phyloP scores from a whole-genome alignment of 2,329 filamentous ascomycete genomes.

The Aspergillus pseudoterreus region DNA sequence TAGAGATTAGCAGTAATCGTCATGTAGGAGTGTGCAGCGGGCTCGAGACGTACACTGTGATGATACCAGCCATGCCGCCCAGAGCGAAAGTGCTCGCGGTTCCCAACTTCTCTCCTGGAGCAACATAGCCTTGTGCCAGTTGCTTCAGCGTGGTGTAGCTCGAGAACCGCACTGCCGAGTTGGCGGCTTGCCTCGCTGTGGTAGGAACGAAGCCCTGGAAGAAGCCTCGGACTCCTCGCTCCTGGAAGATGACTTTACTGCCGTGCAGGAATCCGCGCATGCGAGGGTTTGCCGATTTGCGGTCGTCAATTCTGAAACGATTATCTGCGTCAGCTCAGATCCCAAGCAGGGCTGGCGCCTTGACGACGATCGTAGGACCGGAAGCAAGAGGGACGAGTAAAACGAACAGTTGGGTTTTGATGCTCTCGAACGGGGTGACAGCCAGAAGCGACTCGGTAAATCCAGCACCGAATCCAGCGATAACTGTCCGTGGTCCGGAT shows the following conservation, averaged over 20 bases:
- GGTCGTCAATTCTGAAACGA: conserved; percentile 77
- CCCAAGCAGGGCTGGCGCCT: neutral
- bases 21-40: no score
- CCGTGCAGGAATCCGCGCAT: conserved; percentile 92
- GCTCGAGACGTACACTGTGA: conserved; percentile 65
- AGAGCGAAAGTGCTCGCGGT: conserved; percentile 84
- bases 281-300: conserved; percentile 77
- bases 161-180: conserved; percentile 86
- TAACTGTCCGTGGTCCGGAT: conserved; percentile 82
- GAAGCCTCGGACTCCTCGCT: conserved; percentile 85
- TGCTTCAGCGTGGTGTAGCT: conserved; percentile 89
- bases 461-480: conserved; percentile 90
- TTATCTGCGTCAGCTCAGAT: conserved; percentile 1
- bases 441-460: conserved; percentile 90
- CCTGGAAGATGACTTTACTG: conserved; percentile 77
- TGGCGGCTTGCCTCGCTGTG: conserved; percentile 89
- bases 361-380: no score
- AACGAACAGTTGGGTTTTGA: conserved; percentile 85
- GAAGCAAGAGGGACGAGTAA: neutral
- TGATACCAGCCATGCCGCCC: conserved; percentile 80
- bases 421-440: conserved; percentile 95
- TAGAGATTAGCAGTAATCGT: conserved; percentile 5
- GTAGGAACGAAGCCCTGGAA: conserved; percentile 97
- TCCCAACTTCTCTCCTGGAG: conserved; percentile 91
- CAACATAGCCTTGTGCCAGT: conserved; percentile 84